Base-by-base conservation (phyloP, 345 rosid species). In the Schrenkiella parvula region DNA sequence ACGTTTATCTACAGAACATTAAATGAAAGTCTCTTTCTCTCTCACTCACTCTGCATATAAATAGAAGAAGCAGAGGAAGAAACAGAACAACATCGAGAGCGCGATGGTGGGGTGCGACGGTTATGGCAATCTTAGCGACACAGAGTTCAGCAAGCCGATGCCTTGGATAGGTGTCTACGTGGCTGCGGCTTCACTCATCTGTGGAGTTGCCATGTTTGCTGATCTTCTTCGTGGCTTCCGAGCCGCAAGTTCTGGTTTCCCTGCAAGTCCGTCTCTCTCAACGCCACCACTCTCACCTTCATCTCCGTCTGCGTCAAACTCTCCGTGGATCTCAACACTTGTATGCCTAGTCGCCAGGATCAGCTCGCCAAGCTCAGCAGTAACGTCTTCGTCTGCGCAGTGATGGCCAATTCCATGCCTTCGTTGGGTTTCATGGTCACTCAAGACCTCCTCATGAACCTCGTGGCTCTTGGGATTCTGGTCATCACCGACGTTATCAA, bases 301-400 rank as follows among this genome's bases (percentile, higher is more conserved):
- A 78, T 90, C 12, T 69, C 93, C 0, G 85, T 88, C 15, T 93
- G 91, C 26, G 67, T 82, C 80, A 90, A 93, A 72, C 79, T 90
- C 35, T 88, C 97, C 0, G 84, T 93, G 50, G 97, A 93, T 83
- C 88, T 93, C 34, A 90, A 93, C 81, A 90, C 97, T 11, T 78
- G 88, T 7, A 93, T 93, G 98, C 98, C 98, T 18, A 80, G 86
- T 22, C 83, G 80, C 14, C 79, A 80, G 23, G 98, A 90, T 66
- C 98, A 93, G 90, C 97, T 93, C 19, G 70, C 89, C 5, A 93
- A 93, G 73, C 90, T 93, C 70, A 90, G 95, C 83, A 88, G 93
- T 64, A 79, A 84, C 22, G 86, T 76, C 67, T 80, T 93, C 63
- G 72, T 90, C 68, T 93, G 96, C 72, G 84, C 87, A 0, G 82